These are phyloP conservation scores for Talaromyces liani DNA, from an alignment of 495 filamentous ascomycete genomes.

Conservation along the genomic window DNA sequence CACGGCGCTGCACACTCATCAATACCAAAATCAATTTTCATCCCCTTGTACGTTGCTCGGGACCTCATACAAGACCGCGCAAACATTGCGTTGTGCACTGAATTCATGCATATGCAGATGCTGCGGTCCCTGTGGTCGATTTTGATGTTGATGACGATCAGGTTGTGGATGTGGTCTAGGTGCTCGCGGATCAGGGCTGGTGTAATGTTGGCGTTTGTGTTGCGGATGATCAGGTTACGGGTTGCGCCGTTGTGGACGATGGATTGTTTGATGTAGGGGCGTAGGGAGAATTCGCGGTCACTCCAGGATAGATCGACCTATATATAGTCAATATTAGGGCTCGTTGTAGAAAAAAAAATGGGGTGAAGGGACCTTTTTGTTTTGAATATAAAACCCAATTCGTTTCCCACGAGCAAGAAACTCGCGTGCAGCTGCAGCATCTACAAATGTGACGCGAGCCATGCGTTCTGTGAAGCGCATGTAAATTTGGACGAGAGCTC, in stretches of 20 bases:
- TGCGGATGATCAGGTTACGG: conserved; percentile 64
- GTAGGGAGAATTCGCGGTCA: conserved; percentile 65
- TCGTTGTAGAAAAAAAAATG: neutral
- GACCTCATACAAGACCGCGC: conserved; percentile 77
- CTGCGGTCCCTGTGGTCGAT: conserved; percentile 41
- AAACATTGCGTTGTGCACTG: conserved; percentile 67
- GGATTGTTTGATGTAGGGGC: conserved; percentile 57
- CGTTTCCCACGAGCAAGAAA: conserved; percentile 60
- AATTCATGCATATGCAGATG: conserved; percentile 66
- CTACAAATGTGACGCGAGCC: conserved; percentile 65
- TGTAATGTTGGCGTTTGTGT: conserved; percentile 50
- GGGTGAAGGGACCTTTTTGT: conserved; percentile 47
- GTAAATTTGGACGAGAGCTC: conserved; percentile 62
- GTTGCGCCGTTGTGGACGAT: conserved; percentile 60
- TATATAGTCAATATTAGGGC: conserved; percentile 5
- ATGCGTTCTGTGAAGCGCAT: conserved; percentile 52
- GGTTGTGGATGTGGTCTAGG: conserved; percentile 75
- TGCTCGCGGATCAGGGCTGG: conserved; percentile 61
- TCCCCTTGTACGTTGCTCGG: conserved; percentile 63
- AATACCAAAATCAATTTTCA: conserved; percentile 60
- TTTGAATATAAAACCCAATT: conserved; percentile 61
- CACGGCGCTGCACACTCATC: conserved; percentile 67
- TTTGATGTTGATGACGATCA: conserved; percentile 60
- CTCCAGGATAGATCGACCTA: conserved; percentile 67
- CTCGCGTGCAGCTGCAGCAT: conserved; percentile 50